Evolutionary conservation across 345 rosid genomes (phyloP).

Genomic region (Eucalyptus globulus): DNA sequence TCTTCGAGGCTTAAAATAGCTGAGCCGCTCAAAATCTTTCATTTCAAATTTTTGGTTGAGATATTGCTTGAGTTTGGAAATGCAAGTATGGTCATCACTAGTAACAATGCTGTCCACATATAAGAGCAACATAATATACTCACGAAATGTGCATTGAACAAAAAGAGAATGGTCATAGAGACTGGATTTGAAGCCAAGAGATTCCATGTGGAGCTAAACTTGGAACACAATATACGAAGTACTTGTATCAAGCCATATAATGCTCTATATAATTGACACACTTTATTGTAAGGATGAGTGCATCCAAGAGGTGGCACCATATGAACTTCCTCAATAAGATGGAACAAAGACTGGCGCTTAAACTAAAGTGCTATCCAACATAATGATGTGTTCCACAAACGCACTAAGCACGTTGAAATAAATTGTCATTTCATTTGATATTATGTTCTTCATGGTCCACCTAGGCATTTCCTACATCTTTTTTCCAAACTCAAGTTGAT

Average conservation of each 20-base stretch:
- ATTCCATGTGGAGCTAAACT: background rate
- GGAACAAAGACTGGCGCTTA: background rate
- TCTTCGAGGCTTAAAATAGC: rapidly evolving
- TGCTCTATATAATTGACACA: background rate
- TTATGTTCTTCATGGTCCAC: background rate
- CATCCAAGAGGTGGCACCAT: background rate
- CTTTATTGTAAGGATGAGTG: background rate
- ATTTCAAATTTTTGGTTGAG: background rate
- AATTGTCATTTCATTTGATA: background rate
- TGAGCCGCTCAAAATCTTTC: background rate
- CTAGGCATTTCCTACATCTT: background rate
- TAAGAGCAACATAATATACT: background rate
- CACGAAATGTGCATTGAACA: background rate
- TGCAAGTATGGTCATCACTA: background rate
- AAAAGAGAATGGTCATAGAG: background rate
- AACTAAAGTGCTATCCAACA: background rate
- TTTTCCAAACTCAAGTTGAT: background rate
- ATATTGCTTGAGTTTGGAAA: background rate
- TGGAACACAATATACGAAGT: rapidly evolving
- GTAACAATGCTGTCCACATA: background rate
- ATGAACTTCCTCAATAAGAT: background rate
- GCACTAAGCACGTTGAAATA: background rate
- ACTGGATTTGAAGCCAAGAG: background rate
- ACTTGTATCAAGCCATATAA: background rate
- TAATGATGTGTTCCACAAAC: background rate